These are phyloP conservation scores for Eutypa lata DNA, from an alignment of 2,329 filamentous ascomycete species.

Conservation along the genomic window DNA sequence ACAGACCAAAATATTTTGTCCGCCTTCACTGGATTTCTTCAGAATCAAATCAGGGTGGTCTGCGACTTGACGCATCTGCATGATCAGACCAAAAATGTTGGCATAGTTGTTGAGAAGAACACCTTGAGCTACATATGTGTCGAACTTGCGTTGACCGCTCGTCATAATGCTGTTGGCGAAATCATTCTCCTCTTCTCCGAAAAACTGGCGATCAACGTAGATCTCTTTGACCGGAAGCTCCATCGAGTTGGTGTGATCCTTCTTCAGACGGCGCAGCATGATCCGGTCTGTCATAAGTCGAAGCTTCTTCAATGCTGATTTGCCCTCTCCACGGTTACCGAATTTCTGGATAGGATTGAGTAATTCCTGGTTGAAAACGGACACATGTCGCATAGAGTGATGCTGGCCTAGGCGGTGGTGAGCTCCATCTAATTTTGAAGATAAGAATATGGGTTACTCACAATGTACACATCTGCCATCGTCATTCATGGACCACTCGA, in stretches of 20 bases:
- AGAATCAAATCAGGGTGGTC: constrained; percentile 94
- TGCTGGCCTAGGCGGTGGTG: constrained; percentile 18
- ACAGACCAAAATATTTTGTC: constrained; percentile 87
- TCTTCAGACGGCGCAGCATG: constrained; percentile 94
- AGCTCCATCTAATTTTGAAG: constrained; percentile 6
- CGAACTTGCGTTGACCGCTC: constrained; percentile 82
- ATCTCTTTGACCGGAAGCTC: constrained; percentile 95
- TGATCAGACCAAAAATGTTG: constrained; percentile 98
- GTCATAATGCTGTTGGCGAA: constrained; percentile 96
- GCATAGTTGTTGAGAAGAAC: constrained; percentile 97
- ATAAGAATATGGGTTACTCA: constrained; percentile 35
- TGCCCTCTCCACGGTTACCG: constrained; percentile 60
- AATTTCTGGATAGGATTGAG: constrained; percentile 74
- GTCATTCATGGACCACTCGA: constrained; percentile 80
- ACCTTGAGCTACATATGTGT: constrained; percentile 91
- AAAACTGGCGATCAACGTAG: constrained; percentile 89
- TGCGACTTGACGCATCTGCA: constrained; percentile 98
- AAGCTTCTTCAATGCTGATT: constrained; percentile 73
- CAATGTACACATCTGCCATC: constrained; percentile 70
- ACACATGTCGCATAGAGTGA: constrained; percentile 54
- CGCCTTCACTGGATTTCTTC: constrained; percentile 80
- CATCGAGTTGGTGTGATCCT: constrained; percentile 90
- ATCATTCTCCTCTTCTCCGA: constrained; percentile 92
- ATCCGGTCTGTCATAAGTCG: constrained; percentile 87
- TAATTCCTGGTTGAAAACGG: constrained; percentile 91